Evolutionary conservation across 208 protist genomes (phyloP), one percentile per base, ranked within the genome.

Genomic region (Acanthamoeba royreba): DNA sequence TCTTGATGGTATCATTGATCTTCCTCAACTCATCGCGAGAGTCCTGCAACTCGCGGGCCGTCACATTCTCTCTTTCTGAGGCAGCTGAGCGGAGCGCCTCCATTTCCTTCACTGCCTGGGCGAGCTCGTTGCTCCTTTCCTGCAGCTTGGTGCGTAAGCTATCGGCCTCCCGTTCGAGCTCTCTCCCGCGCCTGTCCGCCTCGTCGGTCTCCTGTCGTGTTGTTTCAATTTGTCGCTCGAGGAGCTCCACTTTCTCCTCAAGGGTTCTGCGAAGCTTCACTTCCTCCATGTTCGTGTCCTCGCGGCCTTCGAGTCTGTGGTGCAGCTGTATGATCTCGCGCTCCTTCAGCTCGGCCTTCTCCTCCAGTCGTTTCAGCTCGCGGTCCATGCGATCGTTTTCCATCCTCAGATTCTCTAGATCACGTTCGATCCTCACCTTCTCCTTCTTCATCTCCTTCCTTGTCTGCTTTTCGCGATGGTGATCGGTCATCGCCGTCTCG

Each of bases 281-380:
- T 25, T 81, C 69, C 38, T 81, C 69, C 40, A 81, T 33, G 17
- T 81, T 42, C 40, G 40, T 81, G 38, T 42, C 69, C 40, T 81
- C 69, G 69, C 69, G 69, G 4, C 69, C 69, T 9, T 81, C 69
- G 69, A 81, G 69, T 42, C 22, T 11, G 38, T 47, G 33, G 40
- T 81, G 69, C 69, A 81, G 19, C 69, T 81, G 69, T 11, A 81
- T 81, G 69, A 81, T 81, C 69, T 81, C 69, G 69, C 69, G 69
- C 69, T 81, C 69, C 69, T 81, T 81, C 38, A 81, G 5, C 69
- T 81, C 69, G 8, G 69, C 69, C 69, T 47, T 81, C 40, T 81
- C 69, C 38, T 81, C 69, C 40, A 42, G 40, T 25, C 69, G 69
- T 42, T 81, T 81, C 38, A 81, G 40, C 69, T 81, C 69, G 2